Evolutionary conservation across 2,329 filamentous ascomycete species (phyloP).

Genomic region (Septoria linicola): DNA sequence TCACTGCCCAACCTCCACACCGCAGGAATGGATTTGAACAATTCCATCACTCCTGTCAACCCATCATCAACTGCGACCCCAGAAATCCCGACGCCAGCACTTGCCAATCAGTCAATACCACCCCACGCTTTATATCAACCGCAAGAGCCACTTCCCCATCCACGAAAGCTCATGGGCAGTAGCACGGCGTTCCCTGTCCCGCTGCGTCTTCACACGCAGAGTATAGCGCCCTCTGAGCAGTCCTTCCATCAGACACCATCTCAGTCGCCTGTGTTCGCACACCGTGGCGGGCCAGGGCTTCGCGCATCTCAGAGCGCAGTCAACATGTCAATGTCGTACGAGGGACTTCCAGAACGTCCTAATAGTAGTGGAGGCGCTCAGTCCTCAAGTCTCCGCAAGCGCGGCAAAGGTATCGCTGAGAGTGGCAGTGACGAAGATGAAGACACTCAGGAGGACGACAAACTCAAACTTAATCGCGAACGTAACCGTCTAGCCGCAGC

Average conservation of each 20-base stretch:
- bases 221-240: neutral
- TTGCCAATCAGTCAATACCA: neutral
- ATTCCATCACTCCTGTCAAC: neutral
- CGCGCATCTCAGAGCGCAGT: conserved; percentile 2
- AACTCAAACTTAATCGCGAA: conserved; percentile 12
- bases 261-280: neutral
- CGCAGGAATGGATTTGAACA: neutral
- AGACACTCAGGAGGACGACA: conserved; percentile 6
- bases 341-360: neutral
- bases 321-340: conserved; percentile 1
- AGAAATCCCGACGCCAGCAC: neutral
- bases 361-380: neutral
- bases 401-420: neutral
- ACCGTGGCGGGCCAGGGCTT: neutral
- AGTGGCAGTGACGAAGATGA: neutral
- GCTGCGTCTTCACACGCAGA: neutral
- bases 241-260: neutral
- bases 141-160: neutral
- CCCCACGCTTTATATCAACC: neutral
- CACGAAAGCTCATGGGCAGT: neutral
- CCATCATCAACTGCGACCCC: conserved; percentile 4
- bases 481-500: conserved; percentile 15
- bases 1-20: neutral
- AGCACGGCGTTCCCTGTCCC: neutral
- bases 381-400: neutral